A percentile compares a stretch with the other conserved stretches of the same genome.
Conservation (phyloP, 805 yeast species). For the Cyberlindnera nakhonratchasimensis region DNA sequence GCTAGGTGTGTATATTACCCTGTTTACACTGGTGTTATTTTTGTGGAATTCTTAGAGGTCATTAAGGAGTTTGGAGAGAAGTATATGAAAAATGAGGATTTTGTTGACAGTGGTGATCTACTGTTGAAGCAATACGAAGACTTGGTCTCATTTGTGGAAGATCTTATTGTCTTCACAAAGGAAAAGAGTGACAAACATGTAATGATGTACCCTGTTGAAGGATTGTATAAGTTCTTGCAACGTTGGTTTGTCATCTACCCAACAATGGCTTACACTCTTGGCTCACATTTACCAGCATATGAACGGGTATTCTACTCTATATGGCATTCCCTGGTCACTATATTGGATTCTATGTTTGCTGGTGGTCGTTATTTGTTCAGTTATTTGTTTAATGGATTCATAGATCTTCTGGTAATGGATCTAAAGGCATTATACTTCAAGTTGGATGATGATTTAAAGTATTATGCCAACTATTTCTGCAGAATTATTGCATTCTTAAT, state of each 20-base stretch:
- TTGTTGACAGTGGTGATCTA: slow-evolving; percentile 8
- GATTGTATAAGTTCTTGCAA: slow-evolving; percentile 12
- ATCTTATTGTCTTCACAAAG: slow-evolving; percentile 9
- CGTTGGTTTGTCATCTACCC: slow-evolving; percentile 20
- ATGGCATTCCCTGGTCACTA: slow-evolving; percentile 16
- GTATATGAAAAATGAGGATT: slow-evolving; percentile 9
- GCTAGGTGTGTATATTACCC: slow-evolving; percentile 23
- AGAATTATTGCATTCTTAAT: slow-evolving; percentile 21
- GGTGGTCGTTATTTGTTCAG: slow-evolving; percentile 23
- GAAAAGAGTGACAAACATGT: slow-evolving; percentile 14
- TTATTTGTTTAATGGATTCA: slow-evolving; percentile 22
- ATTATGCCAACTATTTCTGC: slow-evolving; percentile 20
- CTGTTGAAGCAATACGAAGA: slow-evolving; percentile 7
- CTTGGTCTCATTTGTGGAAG: slow-evolving; percentile 9
- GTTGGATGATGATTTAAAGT: slow-evolving; percentile 10
- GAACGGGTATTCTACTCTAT: slow-evolving; percentile 20
- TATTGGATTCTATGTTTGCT: slow-evolving; percentile 19
- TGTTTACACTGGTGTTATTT: slow-evolving; percentile 15
- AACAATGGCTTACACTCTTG: slow-evolving; percentile 16
- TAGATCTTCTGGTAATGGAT: slow-evolving; percentile 13
- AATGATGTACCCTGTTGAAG: slow-evolving; percentile 21
- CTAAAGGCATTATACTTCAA: slow-evolving; percentile 5
- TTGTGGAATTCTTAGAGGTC: slow-evolving; percentile 20
- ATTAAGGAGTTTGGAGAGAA: slow-evolving; percentile 19
- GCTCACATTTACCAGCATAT: slow-evolving; percentile 7